phyloP scores from a whole-genome alignment of 257 asterid species.

The Scutellaria barbata region DNA sequence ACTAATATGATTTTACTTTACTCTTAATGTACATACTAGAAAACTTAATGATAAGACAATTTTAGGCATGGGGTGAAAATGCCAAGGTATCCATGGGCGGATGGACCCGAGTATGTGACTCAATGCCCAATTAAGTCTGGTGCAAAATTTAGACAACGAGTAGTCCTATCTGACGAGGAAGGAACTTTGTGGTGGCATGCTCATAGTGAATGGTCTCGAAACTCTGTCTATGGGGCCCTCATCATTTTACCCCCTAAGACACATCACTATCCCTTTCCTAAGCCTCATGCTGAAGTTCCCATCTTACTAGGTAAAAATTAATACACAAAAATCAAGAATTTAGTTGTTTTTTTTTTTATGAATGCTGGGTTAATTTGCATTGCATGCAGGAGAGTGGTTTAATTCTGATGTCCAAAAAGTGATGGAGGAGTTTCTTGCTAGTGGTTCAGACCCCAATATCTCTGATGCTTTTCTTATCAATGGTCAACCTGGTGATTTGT shows the following conservation, averaged over 20 bases:
- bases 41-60: not conserved
- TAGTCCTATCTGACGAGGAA: constrained; percentile 57
- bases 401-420: constrained; percentile 46
- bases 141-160: constrained; percentile 45
- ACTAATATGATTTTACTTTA: no score
- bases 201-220: constrained; percentile 64
- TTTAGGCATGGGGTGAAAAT: constrained; percentile 73
- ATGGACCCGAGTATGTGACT: constrained; percentile 66
- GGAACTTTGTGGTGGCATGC: constrained; percentile 89
- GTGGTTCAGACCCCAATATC: constrained; percentile 46
- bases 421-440: constrained; percentile 41
- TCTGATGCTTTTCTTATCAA: constrained; percentile 63
- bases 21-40: no score
- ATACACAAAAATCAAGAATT: not conserved
- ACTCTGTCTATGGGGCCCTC: constrained; percentile 59
- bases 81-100: constrained; percentile 71
- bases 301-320: constrained; percentile 46
- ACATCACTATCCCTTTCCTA: constrained; percentile 49
- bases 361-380: not conserved
- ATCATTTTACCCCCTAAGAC: constrained; percentile 42
- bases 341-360: no score
- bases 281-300: constrained; percentile 53
- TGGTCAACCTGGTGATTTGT: constrained; percentile 60
- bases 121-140: constrained; percentile 71
- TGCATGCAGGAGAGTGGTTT: constrained; percentile 60